Conservation (phyloP, 768 basidiomycete species). For the Strobilomyces echinocephalus region DNA sequence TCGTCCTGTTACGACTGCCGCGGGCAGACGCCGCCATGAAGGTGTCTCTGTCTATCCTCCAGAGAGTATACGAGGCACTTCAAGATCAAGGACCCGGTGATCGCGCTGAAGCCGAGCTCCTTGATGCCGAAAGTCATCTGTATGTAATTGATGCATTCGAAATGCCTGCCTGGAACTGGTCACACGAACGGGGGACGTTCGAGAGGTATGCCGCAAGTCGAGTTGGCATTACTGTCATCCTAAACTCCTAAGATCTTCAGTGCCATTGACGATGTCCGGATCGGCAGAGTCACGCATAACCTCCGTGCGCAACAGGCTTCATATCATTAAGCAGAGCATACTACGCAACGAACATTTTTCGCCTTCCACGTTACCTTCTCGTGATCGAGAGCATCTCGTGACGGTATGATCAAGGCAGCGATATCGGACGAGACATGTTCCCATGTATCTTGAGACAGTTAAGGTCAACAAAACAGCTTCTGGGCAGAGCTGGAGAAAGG, state of each 20-base stretch:
- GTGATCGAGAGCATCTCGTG: conserved; percentile 81
- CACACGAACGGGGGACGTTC: conserved; percentile 78
- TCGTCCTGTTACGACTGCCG: neutral
- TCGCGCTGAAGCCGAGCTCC: conserved; percentile 50
- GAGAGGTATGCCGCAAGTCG: conserved; percentile 56
- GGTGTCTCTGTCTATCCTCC: conserved; percentile 62
- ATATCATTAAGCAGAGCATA: conserved; percentile 90
- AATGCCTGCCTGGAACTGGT: conserved; percentile 95
- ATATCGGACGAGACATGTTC: conserved; percentile 13
- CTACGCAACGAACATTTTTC: conserved; percentile 97
- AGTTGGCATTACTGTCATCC: conserved; percentile 1
- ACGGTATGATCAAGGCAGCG: conserved; percentile 52
- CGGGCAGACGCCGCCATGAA: conserved; percentile 74
- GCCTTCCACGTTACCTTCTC: conserved; percentile 87
- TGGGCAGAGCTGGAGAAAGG: conserved; percentile 83
- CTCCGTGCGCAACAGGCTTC: conserved; percentile 78
- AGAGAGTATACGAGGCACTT: conserved; percentile 69
- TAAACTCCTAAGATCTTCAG: conserved; percentile 35
- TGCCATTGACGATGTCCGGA: conserved; percentile 67
- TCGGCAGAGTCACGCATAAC: conserved; percentile 76
- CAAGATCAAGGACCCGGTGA: conserved; percentile 55
- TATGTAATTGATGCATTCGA: conserved; percentile 87
- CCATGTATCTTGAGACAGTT: conserved; percentile 46
- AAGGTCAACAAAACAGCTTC: conserved; percentile 91
- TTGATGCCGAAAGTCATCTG: conserved; percentile 80